A percentile compares a stretch with the other conserved stretches of the same genome.
Evolutionary conservation across 192 early-diverging fungal genomes (phyloP).

Genomic region (Coemansia sp.): DNA sequence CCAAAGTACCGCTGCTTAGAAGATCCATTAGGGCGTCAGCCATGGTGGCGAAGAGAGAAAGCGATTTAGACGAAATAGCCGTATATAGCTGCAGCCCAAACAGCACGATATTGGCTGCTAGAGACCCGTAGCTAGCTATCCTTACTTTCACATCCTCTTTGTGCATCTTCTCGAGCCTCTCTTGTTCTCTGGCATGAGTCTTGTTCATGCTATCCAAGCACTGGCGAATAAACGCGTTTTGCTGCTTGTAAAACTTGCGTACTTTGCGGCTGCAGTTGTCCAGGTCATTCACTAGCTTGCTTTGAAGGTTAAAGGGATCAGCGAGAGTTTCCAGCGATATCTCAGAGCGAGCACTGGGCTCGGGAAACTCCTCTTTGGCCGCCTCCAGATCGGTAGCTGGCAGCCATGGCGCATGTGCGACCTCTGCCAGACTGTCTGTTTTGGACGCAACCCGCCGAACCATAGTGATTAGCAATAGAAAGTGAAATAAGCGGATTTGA

Average conservation of each 20-base stretch:
- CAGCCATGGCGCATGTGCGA: not conserved
- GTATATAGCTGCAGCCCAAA: constrained; percentile 64
- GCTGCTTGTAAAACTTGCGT: constrained; percentile 72
- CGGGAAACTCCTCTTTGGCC: not conserved
- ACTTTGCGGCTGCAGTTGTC: constrained; percentile 22
- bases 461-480: not conserved
- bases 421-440: not conserved
- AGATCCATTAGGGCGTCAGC: constrained; percentile 75
- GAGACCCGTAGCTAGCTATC: constrained; percentile 65
- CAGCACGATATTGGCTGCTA: constrained; percentile 60
- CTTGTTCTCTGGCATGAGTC: constrained; percentile 2
- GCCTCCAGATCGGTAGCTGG: not conserved
- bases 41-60: constrained; percentile 72
- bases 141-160: constrained; percentile 39
- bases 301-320: constrained; percentile 19
- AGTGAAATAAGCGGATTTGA: too few species aligned
- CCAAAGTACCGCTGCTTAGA: constrained; percentile 56
- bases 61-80: constrained; percentile 62
- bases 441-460: not conserved
- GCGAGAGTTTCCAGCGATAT: not conserved
- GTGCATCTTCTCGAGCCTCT: not conserved
- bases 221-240: constrained; percentile 79
- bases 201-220: constrained; percentile 52
- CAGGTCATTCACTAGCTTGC: constrained; percentile 15
- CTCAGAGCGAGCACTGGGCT: not conserved